phyloP scores from a whole-genome alignment of 192 early-diverging fungal species.

The Coemansia sp. region DNA sequence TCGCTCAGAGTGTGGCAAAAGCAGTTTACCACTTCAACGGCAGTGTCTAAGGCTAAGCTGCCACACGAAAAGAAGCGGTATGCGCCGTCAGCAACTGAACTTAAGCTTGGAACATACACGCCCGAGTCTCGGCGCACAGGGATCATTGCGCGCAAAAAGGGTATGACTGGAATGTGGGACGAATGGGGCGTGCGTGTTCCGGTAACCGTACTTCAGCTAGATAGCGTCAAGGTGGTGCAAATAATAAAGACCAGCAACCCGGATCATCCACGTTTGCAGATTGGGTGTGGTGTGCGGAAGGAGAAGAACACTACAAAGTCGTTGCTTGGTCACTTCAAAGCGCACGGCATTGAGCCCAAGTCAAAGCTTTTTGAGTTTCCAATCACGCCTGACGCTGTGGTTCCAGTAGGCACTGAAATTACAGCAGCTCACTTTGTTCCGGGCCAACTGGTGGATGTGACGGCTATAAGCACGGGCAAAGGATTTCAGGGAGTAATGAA shows the following conservation, averaged over 20 bases:
- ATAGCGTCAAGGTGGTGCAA: constrained; percentile 67
- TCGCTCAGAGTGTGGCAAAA: not conserved
- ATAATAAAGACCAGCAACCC: constrained; percentile 50
- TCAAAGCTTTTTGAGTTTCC: constrained; percentile 77
- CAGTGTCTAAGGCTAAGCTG: constrained; percentile 26
- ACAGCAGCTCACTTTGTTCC: constrained; percentile 86
- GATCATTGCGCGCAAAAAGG: constrained; percentile 84
- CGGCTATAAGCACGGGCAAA: constrained; percentile 84
- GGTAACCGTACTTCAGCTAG: constrained; percentile 78
- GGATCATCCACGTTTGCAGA: constrained; percentile 55
- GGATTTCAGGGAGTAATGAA: constrained; percentile 98
- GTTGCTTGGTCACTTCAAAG: constrained; percentile 71
- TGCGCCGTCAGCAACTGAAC: constrained; percentile 25
- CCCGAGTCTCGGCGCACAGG: constrained; percentile 68
- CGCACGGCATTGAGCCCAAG: constrained; percentile 71
- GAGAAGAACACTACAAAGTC: constrained; percentile 69
- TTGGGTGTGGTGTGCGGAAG: constrained; percentile 62
- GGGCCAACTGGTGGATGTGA: constrained; percentile 93
- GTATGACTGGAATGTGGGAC: constrained; percentile 94
- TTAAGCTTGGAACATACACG: constrained; percentile 38
- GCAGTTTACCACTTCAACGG: constrained; percentile 27
- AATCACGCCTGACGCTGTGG: constrained; percentile 78
- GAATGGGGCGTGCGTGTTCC: constrained; percentile 89
- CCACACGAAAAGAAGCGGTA: constrained; percentile 44
- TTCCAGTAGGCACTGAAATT: constrained; percentile 64